Base-by-base conservation (phyloP, 1,284 basidiomycete species). In the Apiotrichum gamsii region DNA sequence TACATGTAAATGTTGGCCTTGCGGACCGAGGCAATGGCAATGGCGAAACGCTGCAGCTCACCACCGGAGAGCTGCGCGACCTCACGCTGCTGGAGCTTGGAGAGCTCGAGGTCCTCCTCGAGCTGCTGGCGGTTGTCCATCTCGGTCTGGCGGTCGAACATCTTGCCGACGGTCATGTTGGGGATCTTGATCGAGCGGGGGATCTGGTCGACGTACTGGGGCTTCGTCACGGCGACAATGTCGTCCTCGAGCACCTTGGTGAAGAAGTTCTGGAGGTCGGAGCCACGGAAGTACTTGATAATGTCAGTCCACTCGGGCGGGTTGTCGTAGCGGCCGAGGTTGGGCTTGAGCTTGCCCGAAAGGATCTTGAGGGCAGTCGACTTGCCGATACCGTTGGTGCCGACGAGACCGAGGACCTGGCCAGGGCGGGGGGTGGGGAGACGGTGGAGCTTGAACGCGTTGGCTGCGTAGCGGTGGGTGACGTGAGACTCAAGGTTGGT, bases 201-300 rank as follows among this genome's bases (percentile, higher is more conserved):
- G 64, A 97, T 96, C 70, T 96, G 91, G 70, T 97, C 93, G 59
- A 97, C 93, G 67, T 97, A 97, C 80, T 97, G 93, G 1, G 93
- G 93, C 74, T 97, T 97, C 73, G 96, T 96, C 54, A 97, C 80
- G 1, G 93, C 91, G 75, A 95, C 95, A 64, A 96, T 77, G 66
- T 97, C 91, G 71, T 97, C 93, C 73, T 96, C 93, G 20, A 97
- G 79, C n/a, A 96, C 87, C 73, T 95, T 95, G 43, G 91, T 96
- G 73, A 96, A 96, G 76, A 96, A 96, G 71, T 96, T 97, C 70
- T 96, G 93, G 25, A 96, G 79, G 72, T 96, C 91, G 4, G 90
- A 95, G 33, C 93, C 93, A 60, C 93, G 84, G 80, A 95, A 96
- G 70, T 97, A 87, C 73, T 93, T 93, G 45, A 97, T 76, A 59